Percentiles rank a stretch among this genome's conserved stretches.
Evolutionary conservation across 2,329 filamentous ascomycete species (phyloP).

Genomic region (Epichloe coenophiala): DNA sequence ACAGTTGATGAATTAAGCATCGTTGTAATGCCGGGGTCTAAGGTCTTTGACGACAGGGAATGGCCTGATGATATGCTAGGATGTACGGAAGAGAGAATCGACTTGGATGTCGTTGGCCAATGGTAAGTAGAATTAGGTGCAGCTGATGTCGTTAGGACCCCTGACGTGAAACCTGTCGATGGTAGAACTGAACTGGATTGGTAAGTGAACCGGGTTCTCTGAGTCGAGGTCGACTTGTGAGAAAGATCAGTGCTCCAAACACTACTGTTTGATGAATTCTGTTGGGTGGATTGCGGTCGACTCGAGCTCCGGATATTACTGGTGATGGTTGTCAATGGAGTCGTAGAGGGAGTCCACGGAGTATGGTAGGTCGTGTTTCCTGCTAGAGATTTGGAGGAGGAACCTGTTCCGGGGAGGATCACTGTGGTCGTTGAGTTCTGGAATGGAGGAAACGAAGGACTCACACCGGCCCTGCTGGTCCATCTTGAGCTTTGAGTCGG

Average conservation of each 20-base stretch:
- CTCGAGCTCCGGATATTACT: background rate
- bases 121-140: conserved; percentile 1
- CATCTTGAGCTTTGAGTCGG: background rate
- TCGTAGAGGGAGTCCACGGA: background rate
- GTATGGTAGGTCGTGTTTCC: background rate
- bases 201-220: background rate
- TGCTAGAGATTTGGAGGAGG: background rate
- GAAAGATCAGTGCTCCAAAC: background rate
- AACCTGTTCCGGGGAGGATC: conserved; percentile 4
- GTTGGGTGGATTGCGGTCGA: background rate
- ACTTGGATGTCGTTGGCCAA: background rate
- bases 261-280: background rate
- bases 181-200: background rate
- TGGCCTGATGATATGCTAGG: background rate
- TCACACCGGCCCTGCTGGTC: background rate
- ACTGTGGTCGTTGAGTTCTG: conserved; percentile 10
- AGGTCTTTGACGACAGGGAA: background rate
- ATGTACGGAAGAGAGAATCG: background rate
- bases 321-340: background rate
- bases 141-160: background rate
- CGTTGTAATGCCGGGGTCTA: background rate
- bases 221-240: background rate
- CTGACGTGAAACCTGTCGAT: background rate
- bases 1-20: background rate
- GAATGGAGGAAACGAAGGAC: background rate